These are phyloP conservation scores for Picea abies DNA, from an alignment of 83 land plant genomes.

Conservation along the genomic window DNA sequence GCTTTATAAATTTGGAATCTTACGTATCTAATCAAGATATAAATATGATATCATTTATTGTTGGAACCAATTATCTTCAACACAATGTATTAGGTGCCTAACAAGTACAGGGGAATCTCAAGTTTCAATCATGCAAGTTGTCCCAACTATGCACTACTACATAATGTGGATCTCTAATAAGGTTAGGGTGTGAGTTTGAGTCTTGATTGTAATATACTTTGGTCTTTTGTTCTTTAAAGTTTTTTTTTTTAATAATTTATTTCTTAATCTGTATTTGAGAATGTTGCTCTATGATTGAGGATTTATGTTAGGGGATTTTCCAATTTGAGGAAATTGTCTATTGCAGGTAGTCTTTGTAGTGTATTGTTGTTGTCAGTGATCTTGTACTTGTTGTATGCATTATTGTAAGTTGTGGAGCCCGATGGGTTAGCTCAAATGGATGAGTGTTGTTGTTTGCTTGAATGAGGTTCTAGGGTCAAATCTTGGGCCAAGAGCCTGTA, in stretches of 20 bases:
- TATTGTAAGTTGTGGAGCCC: no score
- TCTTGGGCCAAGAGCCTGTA: no score
- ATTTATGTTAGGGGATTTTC: neutral
- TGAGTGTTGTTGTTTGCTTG: no score
- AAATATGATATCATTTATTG: slow-evolving; percentile 2
- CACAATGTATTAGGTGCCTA: neutral
- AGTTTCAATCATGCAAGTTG: neutral
- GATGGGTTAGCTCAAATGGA: no score
- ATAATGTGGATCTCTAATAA: neutral
- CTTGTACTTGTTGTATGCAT: neutral
- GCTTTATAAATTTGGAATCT: neutral
- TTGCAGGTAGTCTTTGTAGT: neutral
- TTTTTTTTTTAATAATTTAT: no score
- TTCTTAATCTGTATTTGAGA: neutral
- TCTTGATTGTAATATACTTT: neutral
- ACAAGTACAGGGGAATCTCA: neutral
- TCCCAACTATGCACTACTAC: neutral
- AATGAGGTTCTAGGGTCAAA: no score
- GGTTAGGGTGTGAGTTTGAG: neutral
- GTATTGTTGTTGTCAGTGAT: neutral
- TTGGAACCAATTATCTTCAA: neutral
- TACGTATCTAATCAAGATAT: neutral
- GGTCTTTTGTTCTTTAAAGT: neutral
- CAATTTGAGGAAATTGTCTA: neutral
- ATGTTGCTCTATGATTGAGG: neutral